Base-by-base conservation (phyloP, 73 alveolate species). In the Paramecium biaurelia region DNA sequence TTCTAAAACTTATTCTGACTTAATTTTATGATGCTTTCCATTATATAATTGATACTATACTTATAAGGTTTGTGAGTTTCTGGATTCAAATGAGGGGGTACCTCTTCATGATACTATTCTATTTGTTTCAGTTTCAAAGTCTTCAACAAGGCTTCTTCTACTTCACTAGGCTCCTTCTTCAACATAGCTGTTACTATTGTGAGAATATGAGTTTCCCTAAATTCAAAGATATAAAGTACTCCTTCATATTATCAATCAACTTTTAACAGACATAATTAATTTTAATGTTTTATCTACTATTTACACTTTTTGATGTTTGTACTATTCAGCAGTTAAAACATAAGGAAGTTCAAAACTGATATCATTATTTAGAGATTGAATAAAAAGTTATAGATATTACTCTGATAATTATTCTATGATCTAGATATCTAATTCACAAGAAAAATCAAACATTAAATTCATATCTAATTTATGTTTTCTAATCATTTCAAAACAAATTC, bases 391-490 rank as follows among this genome's bases (percentile, higher is more conserved):
- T 93, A 97, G 89, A 96, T 99, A 58, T 93, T 97, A 59, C 92
- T 95, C 74, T 85, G 93, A 21, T 34, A 97, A 97, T 88, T 97
- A 93, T 43, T 92, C 84, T 8, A 98, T 94, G 68, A 98, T 97
- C 37, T 72, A 76, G 18, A 96, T 79, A 93, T 97, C 97, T 67
- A 95, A 89, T 59, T 96, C 94, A 2, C 98, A 98, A 63, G 97
- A 96, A 10, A 98, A 93, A 95, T 98, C 99, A 86, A 94, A 97
- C 57, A 98, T 94, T 34, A 98, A 93, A 92, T 98, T 98, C 85
- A 98, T 90, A 89, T 98, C 98, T 10, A 98, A 94, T 85, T 98
- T 98, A 94, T 98, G 96, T 79, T 89, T 94, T 92, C 99, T 93
- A 21, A 97, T 88, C 67, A 95, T 53, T 63, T 89, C 93, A 92